phyloP scores from a whole-genome alignment of 176 grass and related monocot species.

The Chrysopogon serrulatus region DNA sequence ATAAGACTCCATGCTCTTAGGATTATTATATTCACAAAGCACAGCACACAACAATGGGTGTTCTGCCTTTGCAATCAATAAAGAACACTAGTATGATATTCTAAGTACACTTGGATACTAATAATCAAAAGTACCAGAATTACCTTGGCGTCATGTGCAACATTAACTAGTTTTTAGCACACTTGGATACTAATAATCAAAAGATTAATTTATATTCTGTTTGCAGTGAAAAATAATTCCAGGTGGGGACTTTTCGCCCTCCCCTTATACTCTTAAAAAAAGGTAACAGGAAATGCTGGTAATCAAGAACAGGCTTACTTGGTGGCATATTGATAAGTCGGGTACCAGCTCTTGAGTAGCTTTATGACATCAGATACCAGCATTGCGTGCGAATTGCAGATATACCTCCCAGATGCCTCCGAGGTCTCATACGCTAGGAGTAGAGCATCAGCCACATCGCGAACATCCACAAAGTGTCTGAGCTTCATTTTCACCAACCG shows the following conservation, averaged over 20 bases:
- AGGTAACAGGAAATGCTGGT: too few species aligned
- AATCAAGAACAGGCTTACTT: constrained; percentile 27
- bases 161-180: neutral
- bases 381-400: constrained; percentile 27
- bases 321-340: constrained; percentile 28
- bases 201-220: too few species aligned
- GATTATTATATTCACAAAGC: neutral
- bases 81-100: too few species aligned
- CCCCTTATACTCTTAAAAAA: too few species aligned
- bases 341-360: constrained; percentile 41
- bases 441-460: constrained; percentile 61
- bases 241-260: too few species aligned
- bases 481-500: constrained; percentile 21
- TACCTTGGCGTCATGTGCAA: too few species aligned
- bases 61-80: neutral
- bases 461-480: constrained; percentile 55
- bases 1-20: neutral
- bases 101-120: too few species aligned
- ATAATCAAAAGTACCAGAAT: too few species aligned
- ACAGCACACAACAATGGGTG: neutral
- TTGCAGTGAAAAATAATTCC: too few species aligned
- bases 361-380: constrained; percentile 37
- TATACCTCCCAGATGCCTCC: constrained; percentile 49
- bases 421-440: constrained; percentile 57
- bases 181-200: neutral